Base-by-base conservation (phyloP, 345 rosid genomes). In the Brassica incana region DNA sequence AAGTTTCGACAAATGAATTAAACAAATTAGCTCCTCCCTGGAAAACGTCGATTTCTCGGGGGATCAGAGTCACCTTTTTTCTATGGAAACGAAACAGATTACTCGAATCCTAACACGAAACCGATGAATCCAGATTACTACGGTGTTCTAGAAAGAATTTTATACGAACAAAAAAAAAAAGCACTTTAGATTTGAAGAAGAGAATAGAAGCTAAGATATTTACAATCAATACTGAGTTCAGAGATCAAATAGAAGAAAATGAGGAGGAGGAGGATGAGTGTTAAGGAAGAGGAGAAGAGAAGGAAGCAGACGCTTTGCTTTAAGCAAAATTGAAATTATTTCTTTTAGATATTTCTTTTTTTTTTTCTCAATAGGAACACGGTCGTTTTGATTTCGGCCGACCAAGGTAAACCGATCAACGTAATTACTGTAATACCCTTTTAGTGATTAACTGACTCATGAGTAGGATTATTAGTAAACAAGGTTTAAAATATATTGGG, bases 301-400 rank as follows among this genome's bases (percentile, higher is more conserved):
- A 61, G 15, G 35, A 61, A 75, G 83, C 70, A 66, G 77, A 76
- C 77, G 80, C 80, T 72, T 70, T 81, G 80, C 69, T 80, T 75
- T 75, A 75, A 23, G 23, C 3, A 2, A 54, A 70, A 36, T 23
- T 32, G 8, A 36, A 9, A 50, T 20, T 67, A 8, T 50, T 50
- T 50, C n/a, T 50, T n/a, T 50, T 60, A 69, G 61, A 71, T 66
- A 66, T 75, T 58, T 73, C 7, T 32, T 69, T 59, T 77, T 60
- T 70, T 63, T 63, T 50, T 71, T 72, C 72, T 3, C 32, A 29
- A 29, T 29, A 29, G 32, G 32, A 29, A 29, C 32, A 29, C 78
- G 71, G 54, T 56, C 69, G 78, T 33, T 68, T 29, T 36, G 73
- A 30, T 69, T 62, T 80, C 56, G 72, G 71, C 79, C 83, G 80